A percentile compares a stretch with the other conserved stretches of the same genome.
Conservation (phyloP, 768 basidiomycete genomes). For the Punctularia strigosozonata region DNA sequence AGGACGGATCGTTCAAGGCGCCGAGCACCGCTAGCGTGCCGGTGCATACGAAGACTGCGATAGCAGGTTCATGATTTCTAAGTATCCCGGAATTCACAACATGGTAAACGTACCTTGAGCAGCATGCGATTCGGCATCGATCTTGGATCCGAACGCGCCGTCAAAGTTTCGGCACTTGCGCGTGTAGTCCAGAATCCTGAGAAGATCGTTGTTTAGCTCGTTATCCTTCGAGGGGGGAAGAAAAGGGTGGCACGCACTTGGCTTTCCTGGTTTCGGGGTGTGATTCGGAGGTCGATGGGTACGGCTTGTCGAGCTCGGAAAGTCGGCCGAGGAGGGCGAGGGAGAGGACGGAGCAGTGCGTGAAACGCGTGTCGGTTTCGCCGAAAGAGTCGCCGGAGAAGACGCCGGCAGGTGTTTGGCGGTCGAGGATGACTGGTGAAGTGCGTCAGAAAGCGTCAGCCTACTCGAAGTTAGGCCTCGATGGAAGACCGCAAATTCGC, state of each 20-base stretch:
- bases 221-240: background rate
- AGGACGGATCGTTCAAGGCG: slow-evolving; percentile 60
- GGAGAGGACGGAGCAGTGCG: slow-evolving; percentile 76
- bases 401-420: slow-evolving; percentile 78
- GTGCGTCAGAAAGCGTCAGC: background rate
- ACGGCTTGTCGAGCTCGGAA: slow-evolving; percentile 55
- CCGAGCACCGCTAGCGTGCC: slow-evolving; percentile 84
- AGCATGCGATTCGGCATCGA: slow-evolving; percentile 90
- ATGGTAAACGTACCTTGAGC: slow-evolving; percentile 52
- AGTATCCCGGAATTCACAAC: background rate
- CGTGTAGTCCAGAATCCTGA: slow-evolving; percentile 64
- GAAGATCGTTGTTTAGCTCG: slow-evolving; percentile 16
- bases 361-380: slow-evolving; percentile 88
- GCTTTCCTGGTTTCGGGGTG: too few species aligned
- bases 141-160: slow-evolving; percentile 78
- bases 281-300: too few species aligned
- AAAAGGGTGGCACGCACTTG: too few species aligned
- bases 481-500: too few species aligned
- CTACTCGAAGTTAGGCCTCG: too few species aligned
- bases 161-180: slow-evolving; percentile 83
- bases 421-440: slow-evolving; percentile 60
- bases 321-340: slow-evolving; percentile 74
- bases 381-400: slow-evolving; percentile 88
- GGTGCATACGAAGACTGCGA: slow-evolving; percentile 77
- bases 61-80: background rate